Evolutionary conservation across 371 early-diverging fungal species (phyloP), one percentile per base, ranked within the genome.

Genomic region (Chytridiales sp.): DNA sequence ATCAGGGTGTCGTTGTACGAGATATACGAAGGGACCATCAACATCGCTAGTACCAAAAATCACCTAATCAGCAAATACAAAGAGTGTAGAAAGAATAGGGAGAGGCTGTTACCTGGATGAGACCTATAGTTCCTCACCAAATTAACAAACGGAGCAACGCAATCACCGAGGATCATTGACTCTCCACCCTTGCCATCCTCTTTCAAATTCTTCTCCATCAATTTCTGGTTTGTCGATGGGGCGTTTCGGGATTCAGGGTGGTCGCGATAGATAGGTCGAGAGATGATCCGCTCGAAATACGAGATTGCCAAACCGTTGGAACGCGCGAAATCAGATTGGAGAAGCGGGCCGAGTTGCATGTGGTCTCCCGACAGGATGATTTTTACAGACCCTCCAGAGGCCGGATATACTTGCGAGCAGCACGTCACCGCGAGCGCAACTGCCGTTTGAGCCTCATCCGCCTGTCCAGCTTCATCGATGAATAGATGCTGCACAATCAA

Each of bases 401-500:
- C 36, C 21, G 47, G 17, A 13, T 46, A 47, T 8, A 46, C 47
- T 22, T 22, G 29, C 40, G 15, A 3, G 41, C 49, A 40, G 17
- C 41, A 59, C 38, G 60, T 52, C 21, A 63, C 51, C 2, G 58
- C 40, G 1, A 81, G 47, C 1, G 79, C 73, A 24, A 78, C 67
- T 32, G 66, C 50, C 4, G 69, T 68, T 40, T 81, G 79, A 0
- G 78, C 69, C 55, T 82, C 82, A 35, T 72, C 57, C 1, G 78
- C 78, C 38, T 82, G 82, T 1, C 74, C 82, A 11, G 76, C 75
- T 39, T 82, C 82, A 67, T 82, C 82, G 35, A 82, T 67, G 46
- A 82, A 61, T 19, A 78, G 41, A 41, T 82, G 82, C 24, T 75
- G 65, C 19, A 59, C 43, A 64, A 17, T 42, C 13, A 31, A 43